These are phyloP conservation scores for Termitomyces sp. DNA, from an alignment of 768 basidiomycete genomes.

Conservation along the genomic window DNA sequence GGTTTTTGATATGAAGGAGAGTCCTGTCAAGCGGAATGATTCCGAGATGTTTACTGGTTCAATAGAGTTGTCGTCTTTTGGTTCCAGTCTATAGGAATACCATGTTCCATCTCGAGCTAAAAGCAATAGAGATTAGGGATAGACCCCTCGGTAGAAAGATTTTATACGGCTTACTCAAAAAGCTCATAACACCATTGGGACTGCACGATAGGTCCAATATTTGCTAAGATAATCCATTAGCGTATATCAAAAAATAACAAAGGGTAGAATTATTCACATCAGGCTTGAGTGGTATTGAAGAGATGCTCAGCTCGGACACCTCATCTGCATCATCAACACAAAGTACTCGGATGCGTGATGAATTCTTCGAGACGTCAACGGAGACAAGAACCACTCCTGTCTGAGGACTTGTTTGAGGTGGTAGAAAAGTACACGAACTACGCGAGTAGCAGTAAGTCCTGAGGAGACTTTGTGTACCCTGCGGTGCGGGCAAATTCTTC, in stretches of 20 bases:
- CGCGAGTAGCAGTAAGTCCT: slow-evolving; percentile 29
- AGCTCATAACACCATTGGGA: slow-evolving; percentile 44
- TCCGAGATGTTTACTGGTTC: slow-evolving; percentile 22
- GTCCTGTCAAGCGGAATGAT: slow-evolving; percentile 30
- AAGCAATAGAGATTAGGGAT: background rate
- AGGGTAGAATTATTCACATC: slow-evolving; percentile 24
- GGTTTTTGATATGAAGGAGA: slow-evolving; percentile 26
- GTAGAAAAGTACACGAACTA: slow-evolving; percentile 29
- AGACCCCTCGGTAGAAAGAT: background rate
- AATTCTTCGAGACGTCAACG: slow-evolving; percentile 22
- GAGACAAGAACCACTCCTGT: slow-evolving; percentile 26
- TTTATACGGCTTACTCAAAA: slow-evolving; percentile 41
- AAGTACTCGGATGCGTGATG: slow-evolving; percentile 29
- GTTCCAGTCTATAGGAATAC: slow-evolving; percentile 36
- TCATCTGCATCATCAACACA: slow-evolving; percentile 31
- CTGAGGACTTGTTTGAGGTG: slow-evolving; percentile 19
- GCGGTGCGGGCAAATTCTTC: slow-evolving; percentile 19
- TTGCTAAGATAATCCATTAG: slow-evolving; percentile 27
- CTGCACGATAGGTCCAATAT: slow-evolving; percentile 43
- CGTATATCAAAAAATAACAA: background rate
- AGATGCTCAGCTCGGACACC: slow-evolving; percentile 28
- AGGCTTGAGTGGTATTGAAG: slow-evolving; percentile 27
- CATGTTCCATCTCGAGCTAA: slow-evolving; percentile 46
- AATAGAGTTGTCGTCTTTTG: slow-evolving; percentile 23
- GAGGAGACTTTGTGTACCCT: slow-evolving; percentile 14